Base-by-base conservation (phyloP, 2,329 filamentous ascomycete species). In the Paecilomyces fulvus region DNA sequence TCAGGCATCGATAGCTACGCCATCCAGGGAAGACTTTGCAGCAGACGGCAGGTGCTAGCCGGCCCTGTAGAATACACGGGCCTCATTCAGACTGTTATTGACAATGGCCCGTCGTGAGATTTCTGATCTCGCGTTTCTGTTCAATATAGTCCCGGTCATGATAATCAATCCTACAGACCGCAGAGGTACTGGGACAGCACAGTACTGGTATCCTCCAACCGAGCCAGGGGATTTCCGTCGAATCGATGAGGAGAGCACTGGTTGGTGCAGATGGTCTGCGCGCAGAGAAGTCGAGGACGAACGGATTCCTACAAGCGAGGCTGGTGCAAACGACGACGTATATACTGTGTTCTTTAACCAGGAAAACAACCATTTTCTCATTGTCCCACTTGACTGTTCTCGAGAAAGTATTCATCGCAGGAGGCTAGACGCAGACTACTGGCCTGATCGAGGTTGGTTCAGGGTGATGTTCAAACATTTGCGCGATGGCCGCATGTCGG, bases 341-440 rank as follows among this genome's bases (percentile, higher is more conserved):
- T 56, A 54, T 30, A 56, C 56, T 1, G 46, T 58, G 3, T 58
- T 58, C 54, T 58, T 56, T 21, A 54, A 58, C 48, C 55, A 12
- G 10, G 54, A 52, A 54, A 46, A 54, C 12, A 17, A 46, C 11
- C 53, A 52, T 43, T 58, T 55, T 30, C 49, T 58, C n/a, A 11
- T 53, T 17, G 46, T 30, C 17, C 51, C 33, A n/a, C 8, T 25
- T 11, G 54, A 58, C 51, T 58, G 56, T 23, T 7, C 49, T 10
- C 53, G 28, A 50, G 46, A 51, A 23, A 33, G 33, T 14, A 30
- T 43, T 7, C 9, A 33, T 21, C 51, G 46, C 30, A 4, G 4
- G 25, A 28, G 25, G 25, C 7, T 11, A 37, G 11, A 31, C 14
- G 30, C 4, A 10, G 37, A 50, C 3, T 9, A 51, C 37, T 17